Conservation (phyloP, 345 rosid species). For the Brassica incana region DNA sequence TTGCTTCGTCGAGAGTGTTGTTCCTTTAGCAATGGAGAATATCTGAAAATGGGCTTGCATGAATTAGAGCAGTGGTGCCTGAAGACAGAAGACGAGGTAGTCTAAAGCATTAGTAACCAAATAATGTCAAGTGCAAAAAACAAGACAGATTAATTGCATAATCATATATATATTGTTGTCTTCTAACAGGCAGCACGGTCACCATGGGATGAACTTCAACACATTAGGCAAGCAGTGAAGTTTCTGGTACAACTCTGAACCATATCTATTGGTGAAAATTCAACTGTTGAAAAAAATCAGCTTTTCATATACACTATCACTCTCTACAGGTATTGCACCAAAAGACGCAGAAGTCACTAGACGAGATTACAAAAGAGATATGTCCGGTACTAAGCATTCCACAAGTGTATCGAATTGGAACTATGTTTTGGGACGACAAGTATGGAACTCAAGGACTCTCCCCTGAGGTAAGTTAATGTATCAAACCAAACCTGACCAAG, state of each 20-base stretch:
- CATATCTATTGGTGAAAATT: constrained; percentile 3
- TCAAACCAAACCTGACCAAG: background rate
- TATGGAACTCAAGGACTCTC: constrained; percentile 70
- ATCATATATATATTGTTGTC: constrained; percentile 20
- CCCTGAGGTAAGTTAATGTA: constrained; percentile 48
- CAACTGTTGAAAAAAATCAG: background rate
- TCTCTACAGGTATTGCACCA: constrained; percentile 56
- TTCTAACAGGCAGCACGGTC: constrained; percentile 53
- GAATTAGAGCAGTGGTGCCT: constrained; percentile 67
- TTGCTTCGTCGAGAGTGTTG: constrained; percentile 74
- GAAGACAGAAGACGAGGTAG: constrained; percentile 55
- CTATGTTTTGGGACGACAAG: constrained; percentile 75
- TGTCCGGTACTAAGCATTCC: constrained; percentile 72
- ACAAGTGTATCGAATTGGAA: constrained; percentile 62
- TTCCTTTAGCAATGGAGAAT: constrained; percentile 73
- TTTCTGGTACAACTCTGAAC: constrained; percentile 55
- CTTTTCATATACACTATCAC: constrained; percentile 8
- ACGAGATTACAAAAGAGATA: constrained; percentile 52
- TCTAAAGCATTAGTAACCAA: constrained; percentile 13
- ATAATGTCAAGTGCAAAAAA: background rate
- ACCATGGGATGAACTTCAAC: constrained; percentile 65
- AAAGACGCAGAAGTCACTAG: constrained; percentile 53
- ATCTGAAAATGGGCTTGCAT: constrained; percentile 58
- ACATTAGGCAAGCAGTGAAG: constrained; percentile 65
- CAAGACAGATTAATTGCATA: background rate